Evolutionary conservation across 176 grass and related monocot species (phyloP).

Genomic region (Hordeum marinum): DNA sequence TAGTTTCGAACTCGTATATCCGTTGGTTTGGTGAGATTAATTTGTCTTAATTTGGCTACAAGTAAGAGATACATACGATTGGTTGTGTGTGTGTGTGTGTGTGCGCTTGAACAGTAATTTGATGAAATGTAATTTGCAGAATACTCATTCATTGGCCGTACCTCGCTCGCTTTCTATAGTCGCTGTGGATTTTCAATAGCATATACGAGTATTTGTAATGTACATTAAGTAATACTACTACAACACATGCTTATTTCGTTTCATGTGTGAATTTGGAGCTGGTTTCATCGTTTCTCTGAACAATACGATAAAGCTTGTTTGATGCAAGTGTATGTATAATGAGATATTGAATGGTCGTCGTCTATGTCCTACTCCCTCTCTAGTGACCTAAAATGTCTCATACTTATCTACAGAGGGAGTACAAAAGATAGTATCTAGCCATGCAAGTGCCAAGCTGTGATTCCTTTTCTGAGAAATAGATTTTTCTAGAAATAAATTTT

Average conservation of each 20-base stretch:
- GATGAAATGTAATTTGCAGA: constrained; percentile 8
- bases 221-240: not conserved
- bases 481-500: too few species aligned
- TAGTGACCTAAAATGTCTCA: too few species aligned
- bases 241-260: not conserved
- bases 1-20: not conserved
- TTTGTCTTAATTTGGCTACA: not conserved
- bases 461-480: not conserved
- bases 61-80: not conserved
- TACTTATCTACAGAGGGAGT: too few species aligned
- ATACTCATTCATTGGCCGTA: too few species aligned
- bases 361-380: not conserved
- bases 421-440: not conserved
- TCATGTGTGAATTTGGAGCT: not conserved
- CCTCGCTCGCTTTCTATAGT: not conserved
- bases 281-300: not conserved
- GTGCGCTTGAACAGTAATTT: not conserved
- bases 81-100: not conserved
- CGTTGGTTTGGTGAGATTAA: not conserved
- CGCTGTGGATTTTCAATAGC: not conserved
- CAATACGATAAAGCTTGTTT: not conserved
- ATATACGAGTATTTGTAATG: not conserved
- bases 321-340: not conserved
- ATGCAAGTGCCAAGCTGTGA: not conserved
- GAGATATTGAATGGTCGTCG: not conserved